These are phyloP conservation scores for Polysphondylium violaceum DNA, from an alignment of 78 protist species.

Conservation along the genomic window DNA sequence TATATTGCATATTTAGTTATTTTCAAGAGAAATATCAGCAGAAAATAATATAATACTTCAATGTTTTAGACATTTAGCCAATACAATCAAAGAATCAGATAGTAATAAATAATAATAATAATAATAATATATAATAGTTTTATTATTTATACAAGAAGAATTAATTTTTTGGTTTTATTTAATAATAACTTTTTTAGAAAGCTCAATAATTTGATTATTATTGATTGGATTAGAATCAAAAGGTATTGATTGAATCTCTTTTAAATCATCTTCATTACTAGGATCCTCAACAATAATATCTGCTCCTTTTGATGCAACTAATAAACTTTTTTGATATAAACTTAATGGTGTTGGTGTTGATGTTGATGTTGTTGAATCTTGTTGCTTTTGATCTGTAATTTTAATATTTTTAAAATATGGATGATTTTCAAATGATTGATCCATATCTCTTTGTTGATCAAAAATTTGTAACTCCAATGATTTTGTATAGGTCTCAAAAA, in stretches of 20 bases:
- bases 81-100: conserved; percentile 23
- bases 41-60: conserved; percentile 59
- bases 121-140: too few species aligned
- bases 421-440: not conserved
- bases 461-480: conserved; percentile 29
- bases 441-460: not conserved
- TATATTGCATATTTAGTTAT: conserved; percentile 5
- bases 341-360: not conserved
- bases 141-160: too few species aligned
- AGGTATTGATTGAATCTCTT: not conserved
- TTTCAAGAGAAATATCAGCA: conserved; percentile 53
- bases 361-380: not conserved
- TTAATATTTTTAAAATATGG: too few species aligned
- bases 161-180: too few species aligned
- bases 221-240: too few species aligned
- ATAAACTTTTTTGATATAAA: not conserved
- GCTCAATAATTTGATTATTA: too few species aligned
- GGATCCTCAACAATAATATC: conserved; percentile 24
- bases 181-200: too few species aligned
- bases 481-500: conserved; percentile 36
- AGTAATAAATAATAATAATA: not conserved
- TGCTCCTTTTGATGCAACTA: conserved; percentile 9
- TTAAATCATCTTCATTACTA: not conserved
- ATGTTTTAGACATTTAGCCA: conserved; percentile 65
- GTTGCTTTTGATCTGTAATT: too few species aligned